A percentile compares a stretch with the other conserved stretches of the same genome.
phyloP scores from a whole-genome alignment of 257 asterid genomes.

The Solanum ossicruentum region DNA sequence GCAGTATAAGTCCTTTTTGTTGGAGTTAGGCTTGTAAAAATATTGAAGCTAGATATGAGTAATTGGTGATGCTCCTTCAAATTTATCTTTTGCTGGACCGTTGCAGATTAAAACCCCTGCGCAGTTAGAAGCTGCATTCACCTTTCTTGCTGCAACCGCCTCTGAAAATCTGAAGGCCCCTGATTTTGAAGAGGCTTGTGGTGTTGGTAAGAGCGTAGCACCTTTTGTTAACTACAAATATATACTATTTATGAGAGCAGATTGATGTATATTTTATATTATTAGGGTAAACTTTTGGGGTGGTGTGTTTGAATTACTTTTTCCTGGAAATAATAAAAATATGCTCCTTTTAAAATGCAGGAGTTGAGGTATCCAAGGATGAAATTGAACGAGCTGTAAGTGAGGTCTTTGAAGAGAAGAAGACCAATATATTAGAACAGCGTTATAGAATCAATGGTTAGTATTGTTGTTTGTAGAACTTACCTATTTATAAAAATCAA shows the following conservation, averaged over 20 bases:
- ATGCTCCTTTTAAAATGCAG: slow-evolving; percentile 14
- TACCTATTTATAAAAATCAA: neutral
- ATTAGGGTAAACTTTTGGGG: neutral
- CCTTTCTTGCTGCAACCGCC: slow-evolving; percentile 39
- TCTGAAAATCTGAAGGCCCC: slow-evolving; percentile 34
- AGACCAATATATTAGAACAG: slow-evolving; percentile 50
- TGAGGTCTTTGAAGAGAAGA: slow-evolving; percentile 64
- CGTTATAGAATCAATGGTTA: slow-evolving; percentile 80
- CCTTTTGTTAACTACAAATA: neutral
- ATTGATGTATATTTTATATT: neutral
- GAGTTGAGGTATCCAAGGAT: slow-evolving; percentile 66
- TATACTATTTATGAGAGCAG: neutral
- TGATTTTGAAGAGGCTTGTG: slow-evolving; percentile 79
- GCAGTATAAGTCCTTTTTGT: neutral
- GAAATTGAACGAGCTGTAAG: slow-evolving; percentile 47
- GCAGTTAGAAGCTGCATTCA: slow-evolving; percentile 77
- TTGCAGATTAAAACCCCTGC: slow-evolving; percentile 62
- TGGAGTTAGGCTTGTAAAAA: neutral
- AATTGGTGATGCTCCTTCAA: neutral
- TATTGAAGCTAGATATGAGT: neutral
- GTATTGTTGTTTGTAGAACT: slow-evolving; percentile 6
- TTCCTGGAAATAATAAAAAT: neutral
- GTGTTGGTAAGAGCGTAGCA: slow-evolving; percentile 55
- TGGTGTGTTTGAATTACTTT: neutral
- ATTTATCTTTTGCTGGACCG: neutral